phyloP scores from a whole-genome alignment of 495 filamentous ascomycete species.

The Chaetomidium leptoderma region DNA sequence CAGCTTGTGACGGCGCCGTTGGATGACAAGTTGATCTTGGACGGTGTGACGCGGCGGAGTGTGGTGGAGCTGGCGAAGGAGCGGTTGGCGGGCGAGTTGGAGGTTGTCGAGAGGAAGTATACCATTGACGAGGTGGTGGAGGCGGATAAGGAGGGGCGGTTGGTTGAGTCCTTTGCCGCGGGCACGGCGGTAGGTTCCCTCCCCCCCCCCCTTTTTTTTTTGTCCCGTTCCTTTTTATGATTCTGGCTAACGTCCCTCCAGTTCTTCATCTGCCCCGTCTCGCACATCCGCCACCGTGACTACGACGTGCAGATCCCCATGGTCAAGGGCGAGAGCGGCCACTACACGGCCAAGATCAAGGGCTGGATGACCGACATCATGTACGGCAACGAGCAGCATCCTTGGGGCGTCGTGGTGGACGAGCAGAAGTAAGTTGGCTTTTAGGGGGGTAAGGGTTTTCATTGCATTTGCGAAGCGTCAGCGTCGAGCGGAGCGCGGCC shows the following conservation, averaged over 20 bases:
- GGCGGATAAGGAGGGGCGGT: constrained; percentile 67
- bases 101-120: constrained; percentile 75
- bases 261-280: constrained; percentile 77
- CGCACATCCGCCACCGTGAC: constrained; percentile 66
- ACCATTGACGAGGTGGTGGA: constrained; percentile 73
- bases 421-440: constrained; percentile 37
- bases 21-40: constrained; percentile 74
- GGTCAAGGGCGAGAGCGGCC: constrained; percentile 54
- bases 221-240: background rate
- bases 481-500: background rate
- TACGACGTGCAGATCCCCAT: constrained; percentile 63
- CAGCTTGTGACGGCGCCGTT: constrained; percentile 81
- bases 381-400: constrained; percentile 75
- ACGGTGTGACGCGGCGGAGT: constrained; percentile 76
- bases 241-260: constrained; percentile 29
- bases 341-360: constrained; percentile 67
- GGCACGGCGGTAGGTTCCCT: constrained; percentile 70
- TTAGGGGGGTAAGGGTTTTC: background rate
- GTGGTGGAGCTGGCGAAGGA: constrained; percentile 68
- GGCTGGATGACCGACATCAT: constrained; percentile 77
- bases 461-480: constrained; percentile 11
- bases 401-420: constrained; percentile 73
- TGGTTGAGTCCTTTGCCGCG: constrained; percentile 80
- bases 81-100: constrained; percentile 55
- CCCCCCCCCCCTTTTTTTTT: background rate